A percentile compares a stretch with the other conserved stretches of the same genome.
These are phyloP conservation scores for Vicia villosa DNA, from an alignment of 306 rosid genomes.

Conservation along the genomic window DNA sequence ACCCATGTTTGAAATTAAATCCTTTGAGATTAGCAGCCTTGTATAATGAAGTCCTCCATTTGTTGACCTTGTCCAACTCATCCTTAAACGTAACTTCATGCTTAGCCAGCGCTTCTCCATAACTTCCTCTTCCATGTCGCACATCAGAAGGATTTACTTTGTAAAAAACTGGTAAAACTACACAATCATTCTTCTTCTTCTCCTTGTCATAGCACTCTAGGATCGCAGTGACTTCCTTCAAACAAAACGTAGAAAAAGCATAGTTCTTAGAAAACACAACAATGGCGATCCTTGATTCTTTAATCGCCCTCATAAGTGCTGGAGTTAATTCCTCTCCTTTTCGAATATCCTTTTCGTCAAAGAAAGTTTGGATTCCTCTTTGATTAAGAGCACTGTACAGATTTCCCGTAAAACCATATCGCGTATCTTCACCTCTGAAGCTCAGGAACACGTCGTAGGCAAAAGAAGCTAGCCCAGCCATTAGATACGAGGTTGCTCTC, in stretches of 20 bases:
- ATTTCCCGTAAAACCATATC: too few relatives aligned
- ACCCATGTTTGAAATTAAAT: too few relatives aligned
- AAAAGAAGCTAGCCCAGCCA: too few relatives aligned
- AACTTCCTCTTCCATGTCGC: background rate
- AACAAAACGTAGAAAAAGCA: background rate
- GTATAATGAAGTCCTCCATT: background rate
- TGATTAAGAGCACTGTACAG: background rate
- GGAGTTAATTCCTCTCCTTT: background rate
- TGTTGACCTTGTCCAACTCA: background rate
- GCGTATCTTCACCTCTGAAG: too few relatives aligned
- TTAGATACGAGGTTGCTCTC: too few relatives aligned
- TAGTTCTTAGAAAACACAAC: background rate
- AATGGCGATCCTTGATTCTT: background rate
- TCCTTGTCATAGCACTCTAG: background rate
- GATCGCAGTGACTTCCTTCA: background rate
- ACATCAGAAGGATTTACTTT: background rate
- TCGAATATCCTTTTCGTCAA: background rate
- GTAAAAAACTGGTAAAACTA: background rate
- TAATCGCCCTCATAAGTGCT: background rate
- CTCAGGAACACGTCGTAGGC: too few relatives aligned
- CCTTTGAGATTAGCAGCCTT: background rate
- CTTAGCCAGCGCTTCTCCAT: background rate
- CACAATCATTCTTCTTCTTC: background rate
- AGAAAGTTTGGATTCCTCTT: background rate
- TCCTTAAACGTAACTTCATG: background rate